These are phyloP conservation scores for Crataegus laevigata DNA, from an alignment of 306 rosid genomes.

Conservation along the genomic window DNA sequence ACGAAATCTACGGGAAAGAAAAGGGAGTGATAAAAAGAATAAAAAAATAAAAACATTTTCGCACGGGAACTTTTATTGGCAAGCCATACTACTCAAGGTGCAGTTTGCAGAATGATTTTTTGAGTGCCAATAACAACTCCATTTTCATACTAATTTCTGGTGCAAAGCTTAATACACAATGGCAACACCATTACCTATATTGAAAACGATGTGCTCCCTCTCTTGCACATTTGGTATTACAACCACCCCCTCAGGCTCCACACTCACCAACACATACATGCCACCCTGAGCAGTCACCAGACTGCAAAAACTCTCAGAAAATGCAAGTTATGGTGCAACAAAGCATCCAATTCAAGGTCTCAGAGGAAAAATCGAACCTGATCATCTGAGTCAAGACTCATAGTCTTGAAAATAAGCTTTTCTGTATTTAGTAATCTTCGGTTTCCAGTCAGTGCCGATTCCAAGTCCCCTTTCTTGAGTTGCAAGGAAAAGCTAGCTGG, in stretches of 20 bases:
- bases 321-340: not conserved
- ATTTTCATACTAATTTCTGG: not conserved
- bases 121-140: too few relatives aligned
- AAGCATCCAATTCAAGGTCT: not conserved
- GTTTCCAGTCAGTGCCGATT: slow-evolving; percentile 24
- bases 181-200: slow-evolving; percentile 52
- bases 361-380: slow-evolving; percentile 29
- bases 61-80: too few relatives aligned
- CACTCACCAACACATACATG: slow-evolving; percentile 39
- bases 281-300: slow-evolving; percentile 35
- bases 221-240: slow-evolving; percentile 54
- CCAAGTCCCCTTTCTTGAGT: slow-evolving; percentile 45
- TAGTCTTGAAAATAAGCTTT: slow-evolving; percentile 64
- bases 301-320: not conserved
- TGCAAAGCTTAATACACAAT: too few relatives aligned
- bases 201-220: slow-evolving; percentile 54
- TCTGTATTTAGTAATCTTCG: slow-evolving; percentile 87
- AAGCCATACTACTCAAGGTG: too few relatives aligned
- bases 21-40: too few relatives aligned
- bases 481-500: slow-evolving; percentile 65
- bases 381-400: slow-evolving; percentile 9
- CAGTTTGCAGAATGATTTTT: too few relatives aligned
- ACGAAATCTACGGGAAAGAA: not conserved
- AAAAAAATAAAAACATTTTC: too few relatives aligned
- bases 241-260: slow-evolving; percentile 82